A percentile compares a stretch with the other conserved stretches of the same genome.
Conservation (phyloP, 2,329 filamentous ascomycete genomes). For the Plenodomus tracheiphilus region DNA sequence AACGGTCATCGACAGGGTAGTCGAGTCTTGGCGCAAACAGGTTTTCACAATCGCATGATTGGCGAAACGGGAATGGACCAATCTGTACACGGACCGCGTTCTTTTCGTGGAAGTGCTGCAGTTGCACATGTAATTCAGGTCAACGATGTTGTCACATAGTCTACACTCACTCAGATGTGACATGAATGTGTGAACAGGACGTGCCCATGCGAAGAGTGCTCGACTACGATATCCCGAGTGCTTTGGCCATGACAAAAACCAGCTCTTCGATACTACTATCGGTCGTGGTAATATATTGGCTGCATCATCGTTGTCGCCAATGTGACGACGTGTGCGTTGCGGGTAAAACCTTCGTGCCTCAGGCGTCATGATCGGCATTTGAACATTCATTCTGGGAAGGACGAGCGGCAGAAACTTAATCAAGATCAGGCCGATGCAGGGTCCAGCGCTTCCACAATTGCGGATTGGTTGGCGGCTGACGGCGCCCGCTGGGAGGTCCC, state of each 20-base stretch:
- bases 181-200: neutral
- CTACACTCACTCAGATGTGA: too few species aligned
- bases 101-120: neutral
- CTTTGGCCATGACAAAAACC: neutral
- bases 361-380: slow-evolving; percentile 38
- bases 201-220: neutral
- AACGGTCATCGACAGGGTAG: neutral
- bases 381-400: slow-evolving; percentile 12
- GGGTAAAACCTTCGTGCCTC: slow-evolving; percentile 14
- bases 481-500: neutral
- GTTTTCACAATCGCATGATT: slow-evolving; percentile 1
- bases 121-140: neutral
- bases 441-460: slow-evolving; percentile 22
- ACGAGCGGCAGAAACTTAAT: slow-evolving; percentile 26
- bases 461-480: slow-evolving; percentile 18
- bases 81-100: neutral
- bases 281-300: slow-evolving; percentile 1
- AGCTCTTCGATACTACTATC: slow-evolving; percentile 2
- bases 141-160: too few species aligned
- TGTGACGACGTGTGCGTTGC: slow-evolving; percentile 4
- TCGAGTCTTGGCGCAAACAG: slow-evolving; percentile 1
- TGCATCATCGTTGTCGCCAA: slow-evolving; percentile 8
- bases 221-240: too few species aligned
- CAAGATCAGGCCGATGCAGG: slow-evolving; percentile 29
- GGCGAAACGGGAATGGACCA: slow-evolving; percentile 4